Conservation (phyloP, 768 basidiomycete genomes). For the Pleurotus ostreatus region DNA sequence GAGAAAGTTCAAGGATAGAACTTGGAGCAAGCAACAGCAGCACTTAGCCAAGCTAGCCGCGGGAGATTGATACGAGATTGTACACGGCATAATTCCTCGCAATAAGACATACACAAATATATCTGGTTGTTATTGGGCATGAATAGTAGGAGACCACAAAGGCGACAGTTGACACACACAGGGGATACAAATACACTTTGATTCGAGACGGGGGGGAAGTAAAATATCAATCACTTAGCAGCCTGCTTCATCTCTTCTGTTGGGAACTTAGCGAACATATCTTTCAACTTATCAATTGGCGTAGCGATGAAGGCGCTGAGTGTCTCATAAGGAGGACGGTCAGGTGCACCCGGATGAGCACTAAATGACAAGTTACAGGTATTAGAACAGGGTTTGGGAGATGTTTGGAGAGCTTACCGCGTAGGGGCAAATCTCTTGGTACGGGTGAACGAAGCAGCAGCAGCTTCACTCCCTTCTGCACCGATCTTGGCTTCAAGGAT, state of each 20-base stretch:
- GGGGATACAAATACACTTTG: too few species aligned
- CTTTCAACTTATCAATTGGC: slow-evolving; percentile 58
- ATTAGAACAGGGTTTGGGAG: neutral
- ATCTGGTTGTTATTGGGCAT: too few species aligned
- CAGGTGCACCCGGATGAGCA: slow-evolving; percentile 47
- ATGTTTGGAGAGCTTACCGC: slow-evolving; percentile 30
- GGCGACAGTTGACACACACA: too few species aligned
- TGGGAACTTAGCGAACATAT: slow-evolving; percentile 52
- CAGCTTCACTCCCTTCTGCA: slow-evolving; percentile 35
- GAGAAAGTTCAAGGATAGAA: too few species aligned
- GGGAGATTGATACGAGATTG: too few species aligned
- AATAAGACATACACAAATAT: too few species aligned
- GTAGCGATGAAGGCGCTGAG: slow-evolving; percentile 47
- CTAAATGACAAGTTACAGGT: slow-evolving; percentile 20
- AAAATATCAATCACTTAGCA: neutral
- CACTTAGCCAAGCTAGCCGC: too few species aligned
- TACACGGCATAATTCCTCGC: too few species aligned
- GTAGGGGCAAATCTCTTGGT: slow-evolving; percentile 66
- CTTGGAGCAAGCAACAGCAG: too few species aligned
- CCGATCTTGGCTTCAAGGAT: slow-evolving; percentile 46
- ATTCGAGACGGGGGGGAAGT: too few species aligned
- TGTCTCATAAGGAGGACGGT: slow-evolving; percentile 60
- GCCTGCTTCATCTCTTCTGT: slow-evolving; percentile 45
- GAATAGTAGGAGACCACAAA: too few species aligned
- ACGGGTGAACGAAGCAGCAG: slow-evolving; percentile 42